These are phyloP conservation scores for Vitis rotundifolia DNA, from an alignment of 164 flowering plant species.

Conservation along the genomic window DNA sequence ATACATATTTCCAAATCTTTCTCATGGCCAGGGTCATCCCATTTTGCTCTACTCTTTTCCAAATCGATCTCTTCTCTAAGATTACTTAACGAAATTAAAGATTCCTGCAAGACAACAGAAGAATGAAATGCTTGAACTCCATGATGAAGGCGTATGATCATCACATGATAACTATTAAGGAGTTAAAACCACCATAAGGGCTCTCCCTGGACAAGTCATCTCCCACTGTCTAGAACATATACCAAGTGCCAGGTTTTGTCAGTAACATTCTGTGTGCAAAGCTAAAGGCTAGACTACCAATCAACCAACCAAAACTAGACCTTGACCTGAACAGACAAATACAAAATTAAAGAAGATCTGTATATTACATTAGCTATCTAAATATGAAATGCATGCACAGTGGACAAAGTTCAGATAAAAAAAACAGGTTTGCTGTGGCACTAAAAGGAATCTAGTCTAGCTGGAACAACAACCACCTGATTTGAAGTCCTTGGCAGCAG, in stretches of 20 bases:
- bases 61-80: conserved; percentile 84
- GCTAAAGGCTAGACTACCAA: neutral
- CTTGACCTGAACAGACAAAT: neutral
- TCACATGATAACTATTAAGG: neutral
- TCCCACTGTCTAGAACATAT: neutral
- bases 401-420: too few relatives aligned
- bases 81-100: conserved; percentile 70
- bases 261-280: neutral
- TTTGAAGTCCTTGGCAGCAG: too few relatives aligned
- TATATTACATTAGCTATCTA: neutral
- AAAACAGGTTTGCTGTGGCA: too few relatives aligned
- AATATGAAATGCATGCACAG: neutral
- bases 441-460: too few relatives aligned
- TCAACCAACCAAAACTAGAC: neutral
- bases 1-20: conserved; percentile 85
- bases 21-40: conserved; percentile 51
- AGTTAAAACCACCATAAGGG: too few relatives aligned
- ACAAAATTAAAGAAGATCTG: neutral
- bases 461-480: too few relatives aligned
- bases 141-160: neutral
- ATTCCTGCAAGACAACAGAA: conserved; percentile 51
- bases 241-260: neutral
- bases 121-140: neutral
- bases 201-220: neutral
- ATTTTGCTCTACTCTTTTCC: conserved; percentile 64